Evolutionary conservation across 2,329 filamentous ascomycete genomes (phyloP).

Genomic region (Neurospora sp.): DNA sequence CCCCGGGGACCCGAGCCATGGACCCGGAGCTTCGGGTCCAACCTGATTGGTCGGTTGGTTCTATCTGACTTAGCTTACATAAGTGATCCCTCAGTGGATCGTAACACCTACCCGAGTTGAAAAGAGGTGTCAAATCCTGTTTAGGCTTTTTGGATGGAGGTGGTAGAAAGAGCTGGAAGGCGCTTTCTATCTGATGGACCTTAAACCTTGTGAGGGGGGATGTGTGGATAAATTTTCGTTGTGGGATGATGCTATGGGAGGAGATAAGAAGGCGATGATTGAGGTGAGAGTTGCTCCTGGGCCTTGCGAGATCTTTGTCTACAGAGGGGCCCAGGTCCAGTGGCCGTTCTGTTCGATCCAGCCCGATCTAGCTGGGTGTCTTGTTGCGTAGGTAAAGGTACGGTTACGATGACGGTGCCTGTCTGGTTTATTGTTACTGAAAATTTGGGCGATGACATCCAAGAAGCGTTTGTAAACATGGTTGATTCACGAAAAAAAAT

Average conservation of each 20-base stretch:
- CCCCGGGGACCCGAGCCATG: too few relatives aligned
- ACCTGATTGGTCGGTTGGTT: too few relatives aligned
- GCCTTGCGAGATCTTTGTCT: background rate
- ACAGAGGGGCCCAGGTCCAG: background rate
- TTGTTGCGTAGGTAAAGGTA: background rate
- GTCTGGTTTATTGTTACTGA: background rate
- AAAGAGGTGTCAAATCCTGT: too few relatives aligned
- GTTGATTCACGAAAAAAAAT: background rate
- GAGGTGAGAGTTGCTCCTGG: background rate
- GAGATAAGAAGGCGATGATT: background rate
- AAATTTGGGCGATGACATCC: background rate
- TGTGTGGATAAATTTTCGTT: background rate
- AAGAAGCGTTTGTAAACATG: background rate
- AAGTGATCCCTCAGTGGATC: too few relatives aligned
- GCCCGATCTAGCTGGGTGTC: background rate
- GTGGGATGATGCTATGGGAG: background rate
- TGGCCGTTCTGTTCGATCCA: background rate
- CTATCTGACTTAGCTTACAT: too few relatives aligned
- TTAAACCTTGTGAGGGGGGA: background rate
- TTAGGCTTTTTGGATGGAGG: too few relatives aligned
- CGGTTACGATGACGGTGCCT: background rate
- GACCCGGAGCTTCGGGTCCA: too few relatives aligned
- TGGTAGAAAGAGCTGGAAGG: background rate
- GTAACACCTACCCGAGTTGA: too few relatives aligned
- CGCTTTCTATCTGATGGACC: too few relatives aligned